Conservation (phyloP, 176 grass and related monocot species). For the Carex kokanica region DNA sequence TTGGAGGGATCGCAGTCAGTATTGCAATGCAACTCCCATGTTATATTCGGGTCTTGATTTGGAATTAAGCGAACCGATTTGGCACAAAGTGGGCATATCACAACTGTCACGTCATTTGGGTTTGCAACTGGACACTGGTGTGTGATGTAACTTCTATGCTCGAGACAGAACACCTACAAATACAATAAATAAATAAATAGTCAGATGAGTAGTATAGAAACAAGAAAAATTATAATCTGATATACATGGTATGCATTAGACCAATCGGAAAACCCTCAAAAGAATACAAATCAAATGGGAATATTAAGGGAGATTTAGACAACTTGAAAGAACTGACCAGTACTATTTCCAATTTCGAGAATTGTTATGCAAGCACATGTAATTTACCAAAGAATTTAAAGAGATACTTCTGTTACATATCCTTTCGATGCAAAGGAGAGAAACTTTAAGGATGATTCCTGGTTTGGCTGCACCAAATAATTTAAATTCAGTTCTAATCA, state of each 20-base stretch:
- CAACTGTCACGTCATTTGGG: slow-evolving; percentile 71
- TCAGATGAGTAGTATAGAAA: background rate
- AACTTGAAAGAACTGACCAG: background rate
- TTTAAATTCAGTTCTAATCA: background rate
- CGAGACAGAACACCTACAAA: slow-evolving; percentile 80
- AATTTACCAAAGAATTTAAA: background rate
- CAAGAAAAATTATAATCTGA: slow-evolving; percentile 8
- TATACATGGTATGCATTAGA: background rate
- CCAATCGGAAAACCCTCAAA: background rate
- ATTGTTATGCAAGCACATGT: background rate
- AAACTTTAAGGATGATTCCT: background rate
- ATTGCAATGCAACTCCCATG: slow-evolving; percentile 91
- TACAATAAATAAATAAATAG: slow-evolving; percentile 30
- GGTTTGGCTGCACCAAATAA: background rate
- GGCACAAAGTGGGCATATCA: slow-evolving; percentile 93
- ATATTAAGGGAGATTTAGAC: background rate
- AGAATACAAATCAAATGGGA: background rate
- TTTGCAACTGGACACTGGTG: slow-evolving; percentile 84
- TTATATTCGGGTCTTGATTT: slow-evolving; percentile 88
- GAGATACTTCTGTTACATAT: background rate
- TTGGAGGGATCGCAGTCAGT: slow-evolving; percentile 94
- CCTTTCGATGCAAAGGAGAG: background rate
- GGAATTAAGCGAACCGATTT: slow-evolving; percentile 77
- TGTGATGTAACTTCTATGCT: slow-evolving; percentile 71
- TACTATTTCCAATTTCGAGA: background rate